A percentile compares a stretch with the other conserved stretches of the same genome.
Evolutionary conservation across 257 asterid genomes (phyloP).

Genomic region (Nicotiana otophora): DNA sequence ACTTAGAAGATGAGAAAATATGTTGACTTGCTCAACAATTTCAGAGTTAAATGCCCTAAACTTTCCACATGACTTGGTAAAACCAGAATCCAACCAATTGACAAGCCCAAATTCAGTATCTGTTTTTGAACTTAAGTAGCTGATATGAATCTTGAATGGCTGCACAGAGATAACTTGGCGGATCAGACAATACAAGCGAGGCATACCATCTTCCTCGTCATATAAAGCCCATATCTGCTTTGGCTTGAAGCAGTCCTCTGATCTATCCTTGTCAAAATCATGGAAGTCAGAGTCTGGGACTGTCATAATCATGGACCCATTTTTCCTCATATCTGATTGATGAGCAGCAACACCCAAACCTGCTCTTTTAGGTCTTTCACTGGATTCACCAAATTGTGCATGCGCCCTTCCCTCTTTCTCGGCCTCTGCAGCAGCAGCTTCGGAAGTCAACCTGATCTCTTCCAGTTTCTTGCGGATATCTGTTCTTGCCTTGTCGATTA

Average conservation of each 20-base stretch:
- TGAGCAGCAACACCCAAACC: constrained; percentile 20
- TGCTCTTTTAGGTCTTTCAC: constrained; percentile 23
- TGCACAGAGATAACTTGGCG: constrained; percentile 74
- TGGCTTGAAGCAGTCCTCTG: constrained; percentile 88
- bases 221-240: constrained; percentile 97
- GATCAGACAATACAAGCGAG: constrained; percentile 91
- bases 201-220: constrained; percentile 99
- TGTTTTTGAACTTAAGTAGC: constrained; percentile 83
- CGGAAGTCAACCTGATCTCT: constrained; percentile 55
- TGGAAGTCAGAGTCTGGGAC: constrained; percentile 97
- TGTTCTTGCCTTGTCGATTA: constrained; percentile 64
- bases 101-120: constrained; percentile 86
- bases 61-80: constrained; percentile 92
- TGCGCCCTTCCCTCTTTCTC: constrained; percentile 45
- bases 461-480: constrained; percentile 55
- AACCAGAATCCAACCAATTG: constrained; percentile 86
- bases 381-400: constrained; percentile 30
- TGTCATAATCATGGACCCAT: constrained; percentile 59
- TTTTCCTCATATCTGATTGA: constrained; percentile 48
- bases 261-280: constrained; percentile 83
- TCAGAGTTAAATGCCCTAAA: constrained; percentile 83
- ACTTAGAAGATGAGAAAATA: constrained; percentile 83
- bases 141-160: constrained; percentile 79
- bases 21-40: constrained; percentile 79
- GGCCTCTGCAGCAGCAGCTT: constrained; percentile 52